These are phyloP conservation scores for Aspergillus cristatus DNA, from an alignment of 495 filamentous ascomycete genomes.

Conservation along the genomic window DNA sequence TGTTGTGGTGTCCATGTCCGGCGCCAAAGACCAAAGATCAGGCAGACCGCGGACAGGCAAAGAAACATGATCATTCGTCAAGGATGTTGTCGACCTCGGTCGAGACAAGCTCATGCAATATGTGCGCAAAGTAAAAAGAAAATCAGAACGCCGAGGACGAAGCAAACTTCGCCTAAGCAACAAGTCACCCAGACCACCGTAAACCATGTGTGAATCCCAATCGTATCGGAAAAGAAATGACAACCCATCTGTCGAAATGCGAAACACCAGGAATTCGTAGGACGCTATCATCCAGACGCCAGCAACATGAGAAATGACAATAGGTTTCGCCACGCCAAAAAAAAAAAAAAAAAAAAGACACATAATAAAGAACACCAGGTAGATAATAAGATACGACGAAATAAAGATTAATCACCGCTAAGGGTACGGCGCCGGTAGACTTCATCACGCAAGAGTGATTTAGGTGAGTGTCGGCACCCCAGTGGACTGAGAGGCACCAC, in stretches of 20 bases:
- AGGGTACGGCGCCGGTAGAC: no score
- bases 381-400: no score
- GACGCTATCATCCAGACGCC: conserved; percentile 18
- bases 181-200: conserved; percentile 14
- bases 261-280: conserved; percentile 8
- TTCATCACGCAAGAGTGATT: conserved; percentile 6
- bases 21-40: conserved; percentile 4
- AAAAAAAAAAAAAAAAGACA: conserved; percentile 6
- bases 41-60: no score
- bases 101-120: conserved; percentile 15
- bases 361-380: conserved; percentile 4
- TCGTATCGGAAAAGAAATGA: conserved; percentile 6
- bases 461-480: conserved; percentile 33
- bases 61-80: conserved; percentile 10
- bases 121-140: conserved; percentile 8
- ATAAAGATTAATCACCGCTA: conserved; percentile 23
- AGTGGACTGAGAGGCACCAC: conserved; percentile 30
- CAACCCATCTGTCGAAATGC: conserved; percentile 3
- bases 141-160: conserved; percentile 15
- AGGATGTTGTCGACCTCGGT: no score
- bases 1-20: conserved; percentile 11
- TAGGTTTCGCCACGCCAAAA: conserved; percentile 12
- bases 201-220: conserved; percentile 12
- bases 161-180: conserved; percentile 7
- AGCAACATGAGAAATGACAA: conserved; percentile 7